Evolutionary conservation across 257 asterid species (phyloP), one percentile per base, ranked within the genome.

Genomic region (Verbena officinalis): DNA sequence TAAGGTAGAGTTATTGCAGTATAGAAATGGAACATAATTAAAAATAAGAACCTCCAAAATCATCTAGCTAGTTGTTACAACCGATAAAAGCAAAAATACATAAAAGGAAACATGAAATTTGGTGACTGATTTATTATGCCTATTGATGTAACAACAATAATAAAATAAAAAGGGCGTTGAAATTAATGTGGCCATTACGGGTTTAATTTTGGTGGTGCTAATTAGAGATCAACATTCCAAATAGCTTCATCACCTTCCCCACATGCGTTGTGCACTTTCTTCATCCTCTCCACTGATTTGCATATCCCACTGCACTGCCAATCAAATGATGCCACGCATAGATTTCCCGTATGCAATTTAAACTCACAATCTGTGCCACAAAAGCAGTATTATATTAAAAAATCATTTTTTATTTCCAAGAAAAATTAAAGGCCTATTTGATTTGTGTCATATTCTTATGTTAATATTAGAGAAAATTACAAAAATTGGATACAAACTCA

Each of bases 301-400:
- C 96, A 89, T 48, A 89, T 67, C 43, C 96, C 96, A 7, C 96
- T 89, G 80, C 96, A 89, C 38, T 80, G 21, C 96, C 96, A 89
- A 73, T 89, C 96, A 64, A 89, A 89, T 11, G 96, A 82, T 4
- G 96, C 91, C 50, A 79, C 89, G 43, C 96, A 88, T 45, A 78
- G 33, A 49, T 81, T 86, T 75, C 96, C 92, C 63, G 68, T 79
- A 17, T 48, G 55, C 1, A 79, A 50, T 63, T 77, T 84, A 23
- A 73, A 75, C 60, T 83, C 85, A 44, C 96, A 88, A 39, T 86
- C 96, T 83, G 52, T 30, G 7, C 10, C 15, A 22, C 19, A 33
- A 72, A 4, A 14, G 4, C 2, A 12, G 0, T 14, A 43, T 13
- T 43, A 12, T 0, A 14, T 49, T 17, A 15, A 20, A 0, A 49